Percentiles rank a stretch among this genome's conserved stretches.
Conservation (phyloP, 2,329 filamentous ascomycete species). For the Fusarium euwallaceae region DNA sequence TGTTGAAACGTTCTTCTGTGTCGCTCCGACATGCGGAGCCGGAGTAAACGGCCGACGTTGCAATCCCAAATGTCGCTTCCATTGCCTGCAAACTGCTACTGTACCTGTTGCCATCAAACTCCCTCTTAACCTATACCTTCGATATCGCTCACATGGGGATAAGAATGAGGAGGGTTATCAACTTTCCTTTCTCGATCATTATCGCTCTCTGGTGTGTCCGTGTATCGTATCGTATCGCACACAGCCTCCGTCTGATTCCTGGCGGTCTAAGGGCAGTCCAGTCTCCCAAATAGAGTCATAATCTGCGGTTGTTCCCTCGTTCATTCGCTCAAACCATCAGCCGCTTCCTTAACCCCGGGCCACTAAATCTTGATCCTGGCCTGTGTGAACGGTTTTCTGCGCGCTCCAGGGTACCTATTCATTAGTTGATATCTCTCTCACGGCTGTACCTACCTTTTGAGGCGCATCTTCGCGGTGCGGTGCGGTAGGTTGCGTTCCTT, state of each 20-base stretch:
- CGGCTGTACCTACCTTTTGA: background rate
- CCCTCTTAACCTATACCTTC: slow-evolving; percentile 9
- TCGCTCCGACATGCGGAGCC: background rate
- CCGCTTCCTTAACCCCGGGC: background rate
- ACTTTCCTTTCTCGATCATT: background rate
- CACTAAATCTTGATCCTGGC: background rate
- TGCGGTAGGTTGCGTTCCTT: background rate
- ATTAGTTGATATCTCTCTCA: background rate
- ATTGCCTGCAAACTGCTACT: background rate
- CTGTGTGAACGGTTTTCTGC: background rate
- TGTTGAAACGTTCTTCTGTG: background rate
- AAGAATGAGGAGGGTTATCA: background rate
- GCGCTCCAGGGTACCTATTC: background rate
- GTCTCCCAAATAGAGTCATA: slow-evolving; percentile 6
- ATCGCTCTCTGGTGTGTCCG: background rate
- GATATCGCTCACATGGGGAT: background rate
- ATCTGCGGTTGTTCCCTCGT: background rate
- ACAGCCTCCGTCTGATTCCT: background rate
- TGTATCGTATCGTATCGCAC: background rate
- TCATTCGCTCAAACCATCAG: background rate
- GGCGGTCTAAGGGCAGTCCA: background rate
- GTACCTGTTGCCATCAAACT: background rate
- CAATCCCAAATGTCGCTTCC: slow-evolving; percentile 14
- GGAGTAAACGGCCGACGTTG: slow-evolving; percentile 13
- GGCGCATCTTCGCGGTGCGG: background rate